Conservation (phyloP, 345 rosid genomes). For the Citrus inodora region DNA sequence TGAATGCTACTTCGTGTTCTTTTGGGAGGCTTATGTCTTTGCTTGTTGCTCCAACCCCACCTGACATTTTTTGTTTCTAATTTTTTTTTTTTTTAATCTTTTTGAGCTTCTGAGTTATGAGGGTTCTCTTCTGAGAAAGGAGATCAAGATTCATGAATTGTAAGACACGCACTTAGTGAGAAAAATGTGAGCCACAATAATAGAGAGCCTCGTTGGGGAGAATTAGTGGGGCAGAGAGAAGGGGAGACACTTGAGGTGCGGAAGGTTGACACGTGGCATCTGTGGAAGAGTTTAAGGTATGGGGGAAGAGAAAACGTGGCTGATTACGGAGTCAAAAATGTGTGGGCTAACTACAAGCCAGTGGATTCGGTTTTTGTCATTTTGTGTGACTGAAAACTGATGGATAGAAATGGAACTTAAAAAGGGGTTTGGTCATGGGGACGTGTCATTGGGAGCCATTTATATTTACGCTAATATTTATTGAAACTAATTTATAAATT, state of each 20-base stretch:
- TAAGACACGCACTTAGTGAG: too few relatives aligned
- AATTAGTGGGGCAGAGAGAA: too few relatives aligned
- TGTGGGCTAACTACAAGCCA: not conserved
- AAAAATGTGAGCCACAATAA: not conserved
- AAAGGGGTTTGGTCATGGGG: too few relatives aligned
- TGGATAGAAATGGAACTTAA: too few relatives aligned
- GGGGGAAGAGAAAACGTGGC: not conserved
- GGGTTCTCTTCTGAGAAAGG: not conserved
- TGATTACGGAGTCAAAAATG: not conserved
- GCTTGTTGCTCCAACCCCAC: conserved; percentile 65
- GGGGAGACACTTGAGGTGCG: not conserved
- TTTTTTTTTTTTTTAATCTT: not conserved
- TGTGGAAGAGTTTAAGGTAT: conserved; percentile 1
- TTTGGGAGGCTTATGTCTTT: conserved; percentile 51
- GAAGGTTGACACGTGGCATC: conserved; percentile 21
- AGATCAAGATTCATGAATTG: not conserved
- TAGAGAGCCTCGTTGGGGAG: not conserved
- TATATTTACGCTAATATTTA: too few relatives aligned
- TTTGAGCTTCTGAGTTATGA: too few relatives aligned
- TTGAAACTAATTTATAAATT: too few relatives aligned
- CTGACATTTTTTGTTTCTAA: conserved; percentile 48
- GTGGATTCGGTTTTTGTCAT: not conserved
- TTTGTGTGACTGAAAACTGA: too few relatives aligned
- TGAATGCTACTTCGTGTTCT: conserved; percentile 34
- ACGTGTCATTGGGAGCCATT: too few relatives aligned